These are phyloP conservation scores for Rhododendron molle DNA, from an alignment of 148 eudicot genomes.

Conservation along the genomic window DNA sequence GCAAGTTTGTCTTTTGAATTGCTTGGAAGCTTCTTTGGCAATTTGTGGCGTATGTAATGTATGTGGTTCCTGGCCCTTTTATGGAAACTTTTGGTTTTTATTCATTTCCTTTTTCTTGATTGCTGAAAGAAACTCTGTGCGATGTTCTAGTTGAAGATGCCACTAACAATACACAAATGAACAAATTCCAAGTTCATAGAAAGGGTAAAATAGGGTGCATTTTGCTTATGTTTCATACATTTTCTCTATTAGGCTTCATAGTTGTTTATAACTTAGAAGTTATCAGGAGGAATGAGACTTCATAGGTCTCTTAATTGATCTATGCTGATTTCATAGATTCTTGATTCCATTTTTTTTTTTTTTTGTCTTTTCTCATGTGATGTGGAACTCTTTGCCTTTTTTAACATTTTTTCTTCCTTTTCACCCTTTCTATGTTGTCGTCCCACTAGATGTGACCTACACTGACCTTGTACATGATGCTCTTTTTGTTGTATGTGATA, in stretches of 20 bases:
- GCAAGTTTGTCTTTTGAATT: conserved; percentile 53
- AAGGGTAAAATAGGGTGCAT: not conserved
- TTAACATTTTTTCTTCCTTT: not conserved
- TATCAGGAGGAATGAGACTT: not conserved
- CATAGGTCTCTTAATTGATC: not conserved
- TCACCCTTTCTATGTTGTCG: not conserved
- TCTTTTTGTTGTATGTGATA: not conserved
- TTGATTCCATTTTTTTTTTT: not conserved
- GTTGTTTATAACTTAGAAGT: not conserved
- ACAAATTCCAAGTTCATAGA: not conserved
- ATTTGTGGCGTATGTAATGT: conserved; percentile 88
- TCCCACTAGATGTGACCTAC: not conserved
- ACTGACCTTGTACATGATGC: not conserved
- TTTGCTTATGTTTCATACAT: not conserved
- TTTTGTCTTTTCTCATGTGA: not conserved
- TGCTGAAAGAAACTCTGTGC: not conserved
- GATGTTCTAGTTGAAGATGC: not conserved
- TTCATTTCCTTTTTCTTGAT: conserved; percentile 2
- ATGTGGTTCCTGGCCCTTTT: conserved; percentile 19
- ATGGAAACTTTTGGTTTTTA: not conserved
- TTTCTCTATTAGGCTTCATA: not conserved
- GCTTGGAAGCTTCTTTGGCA: conserved; percentile 79
- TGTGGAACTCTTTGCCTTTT: not conserved
- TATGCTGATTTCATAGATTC: not conserved
- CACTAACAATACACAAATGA: not conserved